These are phyloP conservation scores for Myriosclerotinia duriaeana DNA, from an alignment of 2,329 filamentous ascomycete species.

Conservation along the genomic window DNA sequence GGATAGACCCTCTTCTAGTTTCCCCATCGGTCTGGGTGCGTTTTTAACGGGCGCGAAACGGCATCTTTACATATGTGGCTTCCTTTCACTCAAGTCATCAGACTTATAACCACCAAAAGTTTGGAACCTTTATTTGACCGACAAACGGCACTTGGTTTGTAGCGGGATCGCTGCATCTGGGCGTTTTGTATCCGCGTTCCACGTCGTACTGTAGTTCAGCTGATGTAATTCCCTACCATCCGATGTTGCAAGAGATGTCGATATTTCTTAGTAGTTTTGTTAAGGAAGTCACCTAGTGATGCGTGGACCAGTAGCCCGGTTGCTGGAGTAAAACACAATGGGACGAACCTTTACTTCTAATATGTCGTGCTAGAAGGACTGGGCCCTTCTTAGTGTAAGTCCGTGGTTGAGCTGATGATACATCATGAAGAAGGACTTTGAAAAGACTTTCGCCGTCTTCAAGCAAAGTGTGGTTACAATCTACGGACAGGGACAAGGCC, in stretches of 20 bases:
- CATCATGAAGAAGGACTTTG: slow-evolving; percentile 12
- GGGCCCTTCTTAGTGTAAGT: background rate
- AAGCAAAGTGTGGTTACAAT: slow-evolving; percentile 18
- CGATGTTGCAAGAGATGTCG: background rate
- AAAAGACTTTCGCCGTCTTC: background rate
- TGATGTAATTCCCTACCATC: background rate
- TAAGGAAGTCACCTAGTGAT: background rate
- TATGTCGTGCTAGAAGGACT: background rate
- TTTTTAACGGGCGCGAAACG: background rate
- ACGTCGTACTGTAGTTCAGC: background rate
- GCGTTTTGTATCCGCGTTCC: background rate
- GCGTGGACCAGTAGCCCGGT: background rate
- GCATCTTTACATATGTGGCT: slow-evolving; percentile 1
- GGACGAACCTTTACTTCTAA: background rate
- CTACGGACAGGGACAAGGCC: slow-evolving; percentile 13
- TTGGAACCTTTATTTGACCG: background rate
- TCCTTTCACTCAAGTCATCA: background rate
- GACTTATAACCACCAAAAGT: background rate
- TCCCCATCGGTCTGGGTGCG: background rate
- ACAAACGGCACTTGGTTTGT: background rate
- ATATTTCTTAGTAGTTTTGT: background rate
- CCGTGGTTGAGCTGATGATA: background rate
- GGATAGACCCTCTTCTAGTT: background rate
- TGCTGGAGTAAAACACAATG: background rate
- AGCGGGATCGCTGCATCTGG: background rate